A percentile compares a stretch with the other conserved stretches of the same genome.
Conservation (phyloP, 2,329 filamentous ascomycete genomes). For the Sporothrix schenckii region DNA sequence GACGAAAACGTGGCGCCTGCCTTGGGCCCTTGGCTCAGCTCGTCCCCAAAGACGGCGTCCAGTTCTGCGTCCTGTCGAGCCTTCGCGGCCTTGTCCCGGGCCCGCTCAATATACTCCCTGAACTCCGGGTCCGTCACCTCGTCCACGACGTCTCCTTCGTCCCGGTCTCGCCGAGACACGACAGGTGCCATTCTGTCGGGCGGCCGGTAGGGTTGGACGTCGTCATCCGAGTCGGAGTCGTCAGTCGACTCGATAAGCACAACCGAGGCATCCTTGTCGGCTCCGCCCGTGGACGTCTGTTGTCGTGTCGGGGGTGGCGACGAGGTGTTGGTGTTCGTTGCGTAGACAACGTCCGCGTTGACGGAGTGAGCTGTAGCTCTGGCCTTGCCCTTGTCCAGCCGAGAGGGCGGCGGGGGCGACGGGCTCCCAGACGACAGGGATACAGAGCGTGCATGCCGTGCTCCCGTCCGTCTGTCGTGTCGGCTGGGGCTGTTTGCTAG, state of each 20-base stretch:
- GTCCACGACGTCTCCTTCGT: conserved; percentile 32
- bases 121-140: conserved; percentile 35
- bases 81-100: conserved; percentile 33
- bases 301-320: neutral
- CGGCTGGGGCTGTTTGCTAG: neutral
- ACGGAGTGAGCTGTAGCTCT: conserved; percentile 25
- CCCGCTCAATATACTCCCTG: conserved; percentile 36
- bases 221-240: conserved; percentile 15
- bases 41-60: neutral
- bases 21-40: neutral
- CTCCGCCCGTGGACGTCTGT: neutral
- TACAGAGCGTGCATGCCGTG: too few relatives aligned
- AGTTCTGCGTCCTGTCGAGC: neutral
- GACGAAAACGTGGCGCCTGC: neutral
- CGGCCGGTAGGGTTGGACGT: neutral
- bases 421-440: neutral
- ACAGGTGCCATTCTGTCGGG: neutral
- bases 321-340: neutral
- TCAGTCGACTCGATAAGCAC: conserved; percentile 30
- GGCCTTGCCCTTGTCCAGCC: conserved; percentile 33
- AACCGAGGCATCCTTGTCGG: conserved; percentile 4
- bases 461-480: neutral
- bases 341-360: conserved; percentile 21
- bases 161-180: conserved; percentile 3
- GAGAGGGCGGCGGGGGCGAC: neutral